phyloP scores from a whole-genome alignment of 1,284 basidiomycete genomes.

The Sanguinoderma infundibulare region DNA sequence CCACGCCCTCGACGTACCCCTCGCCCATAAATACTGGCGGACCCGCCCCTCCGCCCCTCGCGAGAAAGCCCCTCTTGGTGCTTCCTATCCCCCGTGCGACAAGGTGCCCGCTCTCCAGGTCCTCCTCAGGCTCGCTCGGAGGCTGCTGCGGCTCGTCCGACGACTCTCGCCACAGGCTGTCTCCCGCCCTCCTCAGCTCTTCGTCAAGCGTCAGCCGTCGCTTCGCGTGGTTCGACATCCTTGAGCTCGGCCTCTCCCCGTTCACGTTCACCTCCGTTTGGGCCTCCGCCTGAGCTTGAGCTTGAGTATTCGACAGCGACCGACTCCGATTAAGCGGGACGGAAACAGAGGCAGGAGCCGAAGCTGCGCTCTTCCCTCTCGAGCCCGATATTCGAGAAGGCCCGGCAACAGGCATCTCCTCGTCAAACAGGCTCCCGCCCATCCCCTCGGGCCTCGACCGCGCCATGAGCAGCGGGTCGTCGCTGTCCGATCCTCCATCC shows the following conservation, averaged over 20 bases:
- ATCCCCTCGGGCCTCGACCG: background rate
- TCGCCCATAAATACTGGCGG: conserved; percentile 68
- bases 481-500: conserved; percentile 21
- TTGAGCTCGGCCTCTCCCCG: conserved; percentile 1
- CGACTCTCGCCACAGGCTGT: conserved; percentile 34
- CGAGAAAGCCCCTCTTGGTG: conserved; percentile 63
- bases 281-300: background rate
- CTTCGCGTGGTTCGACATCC: conserved; percentile 30
- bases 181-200: conserved; percentile 57
- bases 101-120: conserved; percentile 50
- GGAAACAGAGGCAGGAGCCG: background rate
- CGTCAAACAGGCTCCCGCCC: background rate
- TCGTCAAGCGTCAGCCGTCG: conserved; percentile 64
- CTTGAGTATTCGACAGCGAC: conserved; percentile 7
- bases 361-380: background rate
- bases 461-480: conserved; percentile 27
- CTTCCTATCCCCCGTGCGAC: conserved; percentile 57
- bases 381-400: background rate
- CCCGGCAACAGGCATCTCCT: conserved; percentile 5
- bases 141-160: conserved; percentile 25
- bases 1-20: conserved; percentile 59
- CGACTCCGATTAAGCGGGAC: conserved; percentile 14
- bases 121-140: conserved; percentile 34
- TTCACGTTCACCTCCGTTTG: background rate
- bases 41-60: conserved; percentile 74